Conservation (phyloP, 352 stramenopile genomes). For the Stramenopiles sp. region DNA sequence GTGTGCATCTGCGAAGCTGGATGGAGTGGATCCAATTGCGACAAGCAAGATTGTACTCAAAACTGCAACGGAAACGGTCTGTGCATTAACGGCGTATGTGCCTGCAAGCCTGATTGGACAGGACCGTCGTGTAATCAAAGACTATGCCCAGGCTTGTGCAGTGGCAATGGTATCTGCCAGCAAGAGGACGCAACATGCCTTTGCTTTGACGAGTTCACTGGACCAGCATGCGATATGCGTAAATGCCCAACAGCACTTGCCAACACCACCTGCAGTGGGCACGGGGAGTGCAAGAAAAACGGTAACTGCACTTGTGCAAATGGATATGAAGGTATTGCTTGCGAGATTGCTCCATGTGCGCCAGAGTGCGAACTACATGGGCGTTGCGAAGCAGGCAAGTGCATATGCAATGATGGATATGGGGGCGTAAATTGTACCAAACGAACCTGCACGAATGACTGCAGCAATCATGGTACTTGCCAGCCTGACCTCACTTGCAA, state of each 20-base stretch:
- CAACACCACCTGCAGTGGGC: not conserved
- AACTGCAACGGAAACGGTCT: not conserved
- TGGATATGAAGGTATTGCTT: not conserved
- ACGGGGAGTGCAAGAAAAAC: not conserved
- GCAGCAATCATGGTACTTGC: not conserved
- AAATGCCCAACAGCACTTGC: not conserved
- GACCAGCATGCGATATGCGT: not conserved
- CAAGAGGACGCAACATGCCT: not conserved
- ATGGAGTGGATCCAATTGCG: constrained; percentile 3
- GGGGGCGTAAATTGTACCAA: not conserved
- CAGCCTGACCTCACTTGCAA: not conserved
- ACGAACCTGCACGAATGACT: not conserved
- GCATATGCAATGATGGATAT: not conserved
- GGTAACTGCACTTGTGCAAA: not conserved
- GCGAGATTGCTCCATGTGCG: not conserved
- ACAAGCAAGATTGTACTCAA: not conserved
- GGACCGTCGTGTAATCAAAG: not conserved
- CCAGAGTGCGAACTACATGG: constrained; percentile 5
- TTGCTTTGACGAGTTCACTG: not conserved
- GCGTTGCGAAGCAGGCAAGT: not conserved
- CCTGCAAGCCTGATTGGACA: not conserved
- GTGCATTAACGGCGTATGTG: not conserved
- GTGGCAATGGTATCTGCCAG: constrained; percentile 4
- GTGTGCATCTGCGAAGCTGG: constrained; percentile 1
- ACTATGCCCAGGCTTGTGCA: not conserved